Conservation (phyloP, 495 filamentous ascomycete species). For the Penicillium manginii region DNA sequence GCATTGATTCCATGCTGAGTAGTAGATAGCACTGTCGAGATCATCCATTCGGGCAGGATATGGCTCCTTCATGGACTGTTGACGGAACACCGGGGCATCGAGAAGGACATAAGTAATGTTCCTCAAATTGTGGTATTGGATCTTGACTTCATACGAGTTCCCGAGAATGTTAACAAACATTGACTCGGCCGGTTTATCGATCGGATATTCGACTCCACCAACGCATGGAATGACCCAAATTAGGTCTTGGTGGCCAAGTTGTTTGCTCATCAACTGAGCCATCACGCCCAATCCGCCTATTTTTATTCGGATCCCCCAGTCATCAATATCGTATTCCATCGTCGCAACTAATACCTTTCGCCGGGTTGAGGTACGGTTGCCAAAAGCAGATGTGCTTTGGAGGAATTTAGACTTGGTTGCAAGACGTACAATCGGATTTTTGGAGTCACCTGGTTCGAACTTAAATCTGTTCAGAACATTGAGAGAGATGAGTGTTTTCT, state of each 20-base stretch:
- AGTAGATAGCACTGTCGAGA: conserved; percentile 71
- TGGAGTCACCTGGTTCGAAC: conserved; percentile 25
- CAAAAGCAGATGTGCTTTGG: conserved; percentile 50
- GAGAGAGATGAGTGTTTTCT: conserved; percentile 46
- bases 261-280: conserved; percentile 72
- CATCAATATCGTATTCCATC: conserved; percentile 76
- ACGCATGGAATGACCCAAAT: conserved; percentile 82
- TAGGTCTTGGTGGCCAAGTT: conserved; percentile 67
- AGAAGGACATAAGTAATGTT: conserved; percentile 77
- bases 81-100: conserved; percentile 71
- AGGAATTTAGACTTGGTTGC: conserved; percentile 49
- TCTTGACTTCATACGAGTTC: conserved; percentile 63
- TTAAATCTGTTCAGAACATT: conserved; percentile 37
- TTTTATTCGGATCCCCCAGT: conserved; percentile 74
- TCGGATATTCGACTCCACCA: conserved; percentile 67
- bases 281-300: conserved; percentile 74
- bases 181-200: conserved; percentile 60
- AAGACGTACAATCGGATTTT: conserved; percentile 36
- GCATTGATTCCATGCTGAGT: conserved; percentile 75
- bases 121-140: conserved; percentile 66
- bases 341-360: conserved; percentile 68
- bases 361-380: conserved; percentile 45
- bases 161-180: conserved; percentile 70
- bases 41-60: conserved; percentile 78
- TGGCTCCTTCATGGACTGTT: conserved; percentile 67